phyloP scores from a whole-genome alignment of 2,329 filamentous ascomycete species.

The Arthrobotrys megalospora region DNA sequence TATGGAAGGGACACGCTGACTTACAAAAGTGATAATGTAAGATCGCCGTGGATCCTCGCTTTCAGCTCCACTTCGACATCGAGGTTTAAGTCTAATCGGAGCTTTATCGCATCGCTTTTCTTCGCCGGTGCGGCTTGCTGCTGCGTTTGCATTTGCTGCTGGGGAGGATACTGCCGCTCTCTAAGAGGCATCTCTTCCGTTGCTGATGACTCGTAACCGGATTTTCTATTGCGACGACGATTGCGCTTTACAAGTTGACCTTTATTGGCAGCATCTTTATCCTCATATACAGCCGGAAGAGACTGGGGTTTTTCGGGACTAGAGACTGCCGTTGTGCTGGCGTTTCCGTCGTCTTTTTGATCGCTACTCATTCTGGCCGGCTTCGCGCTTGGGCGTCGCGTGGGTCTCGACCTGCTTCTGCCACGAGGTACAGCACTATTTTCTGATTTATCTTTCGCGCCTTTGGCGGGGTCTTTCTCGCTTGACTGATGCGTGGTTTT shows the following conservation, averaged over 20 bases:
- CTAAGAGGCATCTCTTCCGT: conserved; percentile 62
- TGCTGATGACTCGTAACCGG: conserved; percentile 62
- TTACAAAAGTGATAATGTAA: conserved; percentile 65
- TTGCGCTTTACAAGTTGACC: conserved; percentile 57
- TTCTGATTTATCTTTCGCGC: conserved; percentile 5
- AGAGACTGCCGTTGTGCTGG: conserved; percentile 28
- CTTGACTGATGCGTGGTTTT: not conserved
- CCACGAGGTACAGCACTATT: conserved; percentile 13
- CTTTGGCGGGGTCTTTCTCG: not conserved
- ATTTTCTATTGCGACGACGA: conserved; percentile 63
- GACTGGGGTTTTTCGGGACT: conserved; percentile 37
- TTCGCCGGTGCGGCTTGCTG: conserved; percentile 63
- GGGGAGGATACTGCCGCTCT: conserved; percentile 63
- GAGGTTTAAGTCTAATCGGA: conserved; percentile 65
- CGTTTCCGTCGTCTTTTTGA: conserved; percentile 22
- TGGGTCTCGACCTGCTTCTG: conserved; percentile 21
- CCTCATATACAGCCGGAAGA: conserved; percentile 35
- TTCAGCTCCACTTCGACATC: conserved; percentile 65
- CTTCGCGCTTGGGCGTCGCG: conserved; percentile 1
- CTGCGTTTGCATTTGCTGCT: conserved; percentile 66
- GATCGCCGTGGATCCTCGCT: conserved; percentile 65
- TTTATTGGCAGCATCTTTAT: conserved; percentile 39
- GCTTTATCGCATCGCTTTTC: conserved; percentile 62
- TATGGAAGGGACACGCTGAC: conserved; percentile 31
- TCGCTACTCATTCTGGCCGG: conserved; percentile 38